Evolutionary conservation across 1,139 yeast genomes (phyloP).

Genomic region (Hyphopichia buzzinii): DNA sequence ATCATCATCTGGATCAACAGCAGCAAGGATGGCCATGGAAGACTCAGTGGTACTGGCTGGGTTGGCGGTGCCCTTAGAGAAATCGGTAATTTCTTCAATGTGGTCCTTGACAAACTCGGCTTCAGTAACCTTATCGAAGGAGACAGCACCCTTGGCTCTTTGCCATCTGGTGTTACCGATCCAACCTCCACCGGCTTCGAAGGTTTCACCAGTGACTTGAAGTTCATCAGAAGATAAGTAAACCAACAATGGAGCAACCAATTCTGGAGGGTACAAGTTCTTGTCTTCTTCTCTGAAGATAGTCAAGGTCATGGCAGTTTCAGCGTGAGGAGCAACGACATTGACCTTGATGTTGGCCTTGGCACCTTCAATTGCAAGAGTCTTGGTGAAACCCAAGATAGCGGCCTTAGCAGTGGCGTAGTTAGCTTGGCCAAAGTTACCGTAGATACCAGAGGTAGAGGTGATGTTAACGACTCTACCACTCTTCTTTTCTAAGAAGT

Average conservation of each 20-base stretch:
- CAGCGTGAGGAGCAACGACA: conserved; percentile 95
- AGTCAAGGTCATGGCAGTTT: conserved; percentile 93
- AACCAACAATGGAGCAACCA: conserved; percentile 88
- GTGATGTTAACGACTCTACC: conserved; percentile 89
- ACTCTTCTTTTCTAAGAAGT: conserved; percentile 69
- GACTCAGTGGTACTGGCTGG: conserved; percentile 75
- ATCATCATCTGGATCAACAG: conserved; percentile 55
- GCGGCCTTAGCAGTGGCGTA: conserved; percentile 94
- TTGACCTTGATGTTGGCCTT: conserved; percentile 74
- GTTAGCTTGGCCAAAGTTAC: conserved; percentile 96
- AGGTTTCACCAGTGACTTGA: conserved; percentile 46
- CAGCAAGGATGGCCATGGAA: conserved; percentile 69
- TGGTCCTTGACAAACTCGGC: conserved; percentile 73
- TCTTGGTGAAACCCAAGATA: conserved; percentile 77
- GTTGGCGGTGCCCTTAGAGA: conserved; percentile 54
- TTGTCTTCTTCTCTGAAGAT: conserved; percentile 74
- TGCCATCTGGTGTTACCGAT: conserved; percentile 94
- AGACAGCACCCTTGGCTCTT: conserved; percentile 82
- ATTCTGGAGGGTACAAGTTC: conserved; percentile 82
- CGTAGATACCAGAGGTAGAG: conserved; percentile 95
- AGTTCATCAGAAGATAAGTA: conserved; percentile 72
- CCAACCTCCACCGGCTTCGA: conserved; percentile 82
- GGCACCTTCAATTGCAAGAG: conserved; percentile 88
- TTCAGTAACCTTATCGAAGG: conserved; percentile 50
- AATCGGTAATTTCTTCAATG: conserved; percentile 67